phyloP scores from a whole-genome alignment of 2,329 filamentous ascomycete species.

The Arthrobotrys sphaeroides region DNA sequence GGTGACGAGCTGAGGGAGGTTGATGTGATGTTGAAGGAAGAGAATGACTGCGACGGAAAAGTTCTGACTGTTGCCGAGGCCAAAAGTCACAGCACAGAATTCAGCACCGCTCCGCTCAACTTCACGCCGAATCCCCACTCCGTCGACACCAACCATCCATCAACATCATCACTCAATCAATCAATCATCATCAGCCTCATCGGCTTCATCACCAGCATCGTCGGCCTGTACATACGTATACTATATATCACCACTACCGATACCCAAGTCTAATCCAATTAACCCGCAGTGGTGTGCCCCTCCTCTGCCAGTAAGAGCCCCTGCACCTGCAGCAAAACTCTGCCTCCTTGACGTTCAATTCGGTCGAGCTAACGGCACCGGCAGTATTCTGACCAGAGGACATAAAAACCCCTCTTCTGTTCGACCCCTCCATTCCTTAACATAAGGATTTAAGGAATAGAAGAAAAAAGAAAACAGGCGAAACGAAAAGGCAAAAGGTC shows the following conservation, averaged over 20 bases:
- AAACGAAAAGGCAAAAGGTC: too few relatives aligned
- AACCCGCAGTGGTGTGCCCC: not conserved
- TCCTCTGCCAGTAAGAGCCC: not conserved
- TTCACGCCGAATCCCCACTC: too few relatives aligned
- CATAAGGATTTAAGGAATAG: too few relatives aligned
- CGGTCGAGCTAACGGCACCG: not conserved
- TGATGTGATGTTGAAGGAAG: not conserved
- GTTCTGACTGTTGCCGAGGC: not conserved
- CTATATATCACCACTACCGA: not conserved
- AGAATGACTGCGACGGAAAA: not conserved
- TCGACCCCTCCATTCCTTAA: too few relatives aligned
- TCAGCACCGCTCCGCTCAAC: too few relatives aligned
- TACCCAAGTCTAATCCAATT: not conserved
- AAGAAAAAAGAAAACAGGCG: too few relatives aligned
- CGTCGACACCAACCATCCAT: not conserved
- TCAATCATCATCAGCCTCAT: not conserved
- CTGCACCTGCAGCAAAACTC: not conserved
- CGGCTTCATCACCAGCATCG: not conserved
- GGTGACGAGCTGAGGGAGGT: not conserved
- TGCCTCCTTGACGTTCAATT: conserved; percentile 10
- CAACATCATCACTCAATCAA: not conserved
- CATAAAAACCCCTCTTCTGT: too few relatives aligned
- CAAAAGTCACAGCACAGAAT: too few relatives aligned
- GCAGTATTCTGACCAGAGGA: not conserved
- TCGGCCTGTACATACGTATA: too few relatives aligned